phyloP scores from a whole-genome alignment of 305 asterid genomes.

The Solanum hybrid region DNA sequence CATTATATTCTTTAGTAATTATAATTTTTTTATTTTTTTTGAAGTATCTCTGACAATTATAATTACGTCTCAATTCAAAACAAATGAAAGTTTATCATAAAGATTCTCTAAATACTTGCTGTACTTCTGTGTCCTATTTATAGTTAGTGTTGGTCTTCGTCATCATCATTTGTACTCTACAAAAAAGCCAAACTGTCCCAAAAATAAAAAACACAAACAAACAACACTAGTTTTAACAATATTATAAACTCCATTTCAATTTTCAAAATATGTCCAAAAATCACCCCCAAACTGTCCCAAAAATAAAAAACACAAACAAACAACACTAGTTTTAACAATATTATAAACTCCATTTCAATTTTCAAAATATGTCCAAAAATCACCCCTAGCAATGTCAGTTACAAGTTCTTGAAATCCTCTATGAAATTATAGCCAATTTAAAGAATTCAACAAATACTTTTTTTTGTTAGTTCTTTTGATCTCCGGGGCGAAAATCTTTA shows the following conservation, averaged over 20 bases:
- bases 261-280: neutral
- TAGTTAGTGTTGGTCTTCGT: neutral
- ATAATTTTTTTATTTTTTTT: neutral
- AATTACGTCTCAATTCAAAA: neutral
- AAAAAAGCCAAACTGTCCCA: neutral
- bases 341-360: neutral
- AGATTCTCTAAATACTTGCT: neutral
- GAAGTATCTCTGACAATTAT: neutral
- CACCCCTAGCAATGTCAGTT: neutral
- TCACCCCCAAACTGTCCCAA: neutral
- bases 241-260: neutral
- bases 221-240: neutral
- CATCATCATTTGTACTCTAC: neutral
- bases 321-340: neutral
- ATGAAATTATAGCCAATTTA: neutral
- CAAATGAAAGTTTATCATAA: neutral
- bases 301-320: neutral
- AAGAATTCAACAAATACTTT: neutral
- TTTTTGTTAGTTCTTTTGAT: neutral
- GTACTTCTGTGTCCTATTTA: neutral
- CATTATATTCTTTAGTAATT: accelerated
- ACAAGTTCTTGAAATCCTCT: neutral
- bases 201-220: neutral
- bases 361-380: neutral
- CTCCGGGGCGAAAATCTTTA: neutral